phyloP scores from a whole-genome alignment of 768 basidiomycete species.

The Tubosaeta brunneosetosa region DNA sequence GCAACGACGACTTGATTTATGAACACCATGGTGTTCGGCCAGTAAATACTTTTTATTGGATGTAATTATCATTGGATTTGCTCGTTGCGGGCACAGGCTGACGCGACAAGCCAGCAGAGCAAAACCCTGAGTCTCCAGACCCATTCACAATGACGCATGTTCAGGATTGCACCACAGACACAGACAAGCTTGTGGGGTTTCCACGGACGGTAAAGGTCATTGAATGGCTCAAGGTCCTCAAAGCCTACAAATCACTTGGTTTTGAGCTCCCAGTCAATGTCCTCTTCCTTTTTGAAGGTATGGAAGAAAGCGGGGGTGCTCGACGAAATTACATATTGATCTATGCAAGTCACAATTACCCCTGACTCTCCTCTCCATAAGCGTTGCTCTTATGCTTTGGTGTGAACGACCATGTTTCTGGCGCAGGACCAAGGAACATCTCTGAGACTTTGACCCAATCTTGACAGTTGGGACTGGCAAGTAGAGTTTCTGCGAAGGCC shows the following conservation, averaged over 20 bases:
- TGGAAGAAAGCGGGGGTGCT: conserved; percentile 77
- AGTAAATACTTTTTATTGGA: too few species aligned
- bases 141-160: neutral
- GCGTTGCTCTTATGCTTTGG: conserved; percentile 96
- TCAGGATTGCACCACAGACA: neutral
- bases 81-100: neutral
- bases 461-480: conserved; percentile 70
- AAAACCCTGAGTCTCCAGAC: neutral
- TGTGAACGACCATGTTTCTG: conserved; percentile 77
- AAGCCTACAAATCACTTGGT: conserved; percentile 62
- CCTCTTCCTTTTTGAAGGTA: conserved; percentile 86
- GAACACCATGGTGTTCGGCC: too few species aligned
- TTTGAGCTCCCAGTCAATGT: conserved; percentile 74
- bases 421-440: conserved; percentile 89
- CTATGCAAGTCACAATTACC: conserved; percentile 25
- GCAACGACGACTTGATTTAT: too few species aligned
- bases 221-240: conserved; percentile 86
- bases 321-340: conserved; percentile 42
- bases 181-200: conserved; percentile 60
- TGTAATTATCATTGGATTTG: neutral
- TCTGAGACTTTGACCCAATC: conserved; percentile 94
- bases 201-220: conserved; percentile 90
- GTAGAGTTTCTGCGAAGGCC: conserved; percentile 62
- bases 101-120: neutral
- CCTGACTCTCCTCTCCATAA: conserved; percentile 60